These are phyloP conservation scores for Acanthochlamys bracteata DNA, from an alignment of 106 monocot species.

Conservation along the genomic window DNA sequence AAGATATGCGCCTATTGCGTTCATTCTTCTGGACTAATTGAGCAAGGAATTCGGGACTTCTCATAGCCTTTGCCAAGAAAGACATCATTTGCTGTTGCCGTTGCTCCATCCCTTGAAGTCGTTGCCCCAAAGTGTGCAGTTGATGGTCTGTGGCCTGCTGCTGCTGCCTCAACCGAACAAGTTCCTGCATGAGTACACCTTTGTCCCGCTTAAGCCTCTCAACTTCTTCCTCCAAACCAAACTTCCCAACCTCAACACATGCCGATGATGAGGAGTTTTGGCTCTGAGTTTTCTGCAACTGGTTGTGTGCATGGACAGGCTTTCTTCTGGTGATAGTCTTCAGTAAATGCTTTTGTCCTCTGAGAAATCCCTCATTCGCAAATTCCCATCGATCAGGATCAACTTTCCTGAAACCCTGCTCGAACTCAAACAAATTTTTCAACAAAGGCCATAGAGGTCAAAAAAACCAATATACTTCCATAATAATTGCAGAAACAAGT, in stretches of 20 bases:
- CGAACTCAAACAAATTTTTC: too few relatives aligned
- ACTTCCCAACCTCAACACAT: slow-evolving; percentile 39
- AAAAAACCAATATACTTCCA: too few relatives aligned
- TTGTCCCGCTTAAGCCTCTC: slow-evolving; percentile 43
- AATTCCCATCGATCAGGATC: slow-evolving; percentile 70
- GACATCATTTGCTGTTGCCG: slow-evolving; percentile 44
- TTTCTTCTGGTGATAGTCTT: slow-evolving; percentile 55
- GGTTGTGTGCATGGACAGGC: slow-evolving; percentile 25
- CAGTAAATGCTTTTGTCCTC: slow-evolving; percentile 37
- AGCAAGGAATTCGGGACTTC: slow-evolving; percentile 22
- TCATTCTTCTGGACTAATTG: slow-evolving; percentile 31
- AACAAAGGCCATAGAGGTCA: too few relatives aligned
- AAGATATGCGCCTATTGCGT: slow-evolving; percentile 11
- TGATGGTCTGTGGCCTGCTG: slow-evolving; percentile 28
- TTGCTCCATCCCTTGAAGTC: slow-evolving; percentile 36
- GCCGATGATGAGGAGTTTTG: too few relatives aligned
- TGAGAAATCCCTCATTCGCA: slow-evolving; percentile 63
- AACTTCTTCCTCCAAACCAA: slow-evolving; percentile 38
- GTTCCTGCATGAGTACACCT: slow-evolving; percentile 38
- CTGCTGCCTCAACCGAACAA: slow-evolving; percentile 31
- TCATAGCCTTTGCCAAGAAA: slow-evolving; percentile 37
- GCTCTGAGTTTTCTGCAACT: slow-evolving; percentile 21
- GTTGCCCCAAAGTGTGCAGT: slow-evolving; percentile 22
- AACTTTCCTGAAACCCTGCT: slow-evolving; percentile 69
- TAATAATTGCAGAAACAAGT: too few relatives aligned